phyloP scores from a whole-genome alignment of 768 basidiomycete species.

The Pulveroboletus sp. region DNA sequence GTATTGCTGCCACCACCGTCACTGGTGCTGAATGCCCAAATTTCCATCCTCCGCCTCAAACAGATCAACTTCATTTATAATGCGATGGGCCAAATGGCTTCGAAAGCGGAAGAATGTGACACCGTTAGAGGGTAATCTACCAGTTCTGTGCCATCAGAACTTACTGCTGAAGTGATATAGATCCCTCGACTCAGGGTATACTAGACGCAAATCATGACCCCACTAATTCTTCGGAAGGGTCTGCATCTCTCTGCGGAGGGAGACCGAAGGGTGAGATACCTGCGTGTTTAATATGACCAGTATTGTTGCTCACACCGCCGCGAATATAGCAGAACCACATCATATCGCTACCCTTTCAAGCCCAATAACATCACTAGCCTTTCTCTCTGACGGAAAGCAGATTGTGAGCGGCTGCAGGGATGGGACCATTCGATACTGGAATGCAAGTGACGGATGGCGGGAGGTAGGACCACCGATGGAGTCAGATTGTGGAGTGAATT shows the following conservation, averaged over 20 bases:
- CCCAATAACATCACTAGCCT: constrained; percentile 3
- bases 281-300: too few species aligned
- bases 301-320: background rate
- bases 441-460: background rate
- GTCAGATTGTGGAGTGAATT: background rate
- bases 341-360: background rate
- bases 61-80: background rate
- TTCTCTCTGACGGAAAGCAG: constrained; percentile 6
- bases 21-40: too few species aligned
- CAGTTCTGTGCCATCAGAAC: background rate
- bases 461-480: background rate
- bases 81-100: background rate
- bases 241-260: background rate
- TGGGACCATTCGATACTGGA: constrained; percentile 10
- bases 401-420: constrained; percentile 3
- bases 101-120: background rate
- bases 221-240: background rate
- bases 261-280: background rate
- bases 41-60: too few species aligned
- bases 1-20: too few species aligned
- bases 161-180: background rate
- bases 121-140: background rate
- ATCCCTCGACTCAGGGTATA: background rate
- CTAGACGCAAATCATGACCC: background rate
- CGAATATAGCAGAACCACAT: background rate